Evolutionary conservation across 1,139 yeast genomes (phyloP), one percentile per base, ranked within the genome.

Genomic region (Torulaspora pretoriensis): DNA sequence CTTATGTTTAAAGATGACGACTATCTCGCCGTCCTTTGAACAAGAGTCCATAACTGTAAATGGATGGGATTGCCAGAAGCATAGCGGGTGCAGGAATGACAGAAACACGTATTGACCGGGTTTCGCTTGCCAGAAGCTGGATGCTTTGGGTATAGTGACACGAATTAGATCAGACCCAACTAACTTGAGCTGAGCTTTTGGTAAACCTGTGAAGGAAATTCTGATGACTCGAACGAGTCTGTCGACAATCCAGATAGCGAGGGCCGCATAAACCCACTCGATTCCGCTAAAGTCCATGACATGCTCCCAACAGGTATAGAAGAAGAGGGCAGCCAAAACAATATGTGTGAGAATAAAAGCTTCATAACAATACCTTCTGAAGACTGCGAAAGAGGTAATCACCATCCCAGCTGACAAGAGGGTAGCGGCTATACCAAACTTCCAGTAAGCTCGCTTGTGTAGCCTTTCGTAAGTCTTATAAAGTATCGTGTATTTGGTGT

Each of bases 51-150:
- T 70, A 10, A 78, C 72, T 0, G 88, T 79, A 56, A 83, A 83
- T 0, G 90, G 90, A 60, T 83, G 90, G 0, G 83, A 76, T 58
- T 83, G 88, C 80, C 80, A 84, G 45, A 77, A 74, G 5, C 9
- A 26, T 12, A 42, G 17, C 2, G 61, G 57, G 35, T 49, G 48
- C 38, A 55, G 33, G 17, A 63, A 53, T 41, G 58, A 60, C 2
- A 59, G 43, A 39, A 54, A 63, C 3, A 49, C 59, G 42, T 59
- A 60, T 43, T 60, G 61, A 1, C 65, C 65, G 8, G 65, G 64
- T 41, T 54, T 49, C 41, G 63, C 59, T 10, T 73, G 64, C 33
- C 41, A 37, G 13, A 31, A 31, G 12, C 22, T 42, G 22, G 34
- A 7, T 2, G 45, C 35, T 6, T 68, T 60, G 38, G 68, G 71